Percentiles rank a stretch among this genome's conserved stretches.
Evolutionary conservation across 2,329 filamentous ascomycete species (phyloP).

Genomic region (Rasamsonia emersonii): DNA sequence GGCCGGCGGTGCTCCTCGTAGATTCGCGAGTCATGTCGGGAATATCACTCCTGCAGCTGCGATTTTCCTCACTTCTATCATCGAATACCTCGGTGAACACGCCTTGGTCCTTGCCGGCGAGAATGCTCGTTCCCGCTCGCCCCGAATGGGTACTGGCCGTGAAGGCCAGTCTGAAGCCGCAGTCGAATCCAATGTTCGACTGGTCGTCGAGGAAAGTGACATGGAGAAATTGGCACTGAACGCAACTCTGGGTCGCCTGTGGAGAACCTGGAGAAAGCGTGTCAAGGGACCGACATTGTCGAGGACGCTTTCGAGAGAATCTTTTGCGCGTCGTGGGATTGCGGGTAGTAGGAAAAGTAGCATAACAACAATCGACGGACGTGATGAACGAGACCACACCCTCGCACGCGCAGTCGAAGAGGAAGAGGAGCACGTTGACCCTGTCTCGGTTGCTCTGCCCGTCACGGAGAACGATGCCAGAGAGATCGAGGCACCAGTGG

Average conservation of each 20-base stretch:
- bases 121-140: slow-evolving; percentile 52
- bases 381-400: slow-evolving; percentile 10
- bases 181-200: slow-evolving; percentile 46
- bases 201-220: slow-evolving; percentile 82
- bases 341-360: slow-evolving; percentile 30
- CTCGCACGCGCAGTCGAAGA: slow-evolving; percentile 10
- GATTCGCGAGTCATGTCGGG: slow-evolving; percentile 49
- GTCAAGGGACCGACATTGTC: slow-evolving; percentile 26
- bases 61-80: slow-evolving; percentile 89
- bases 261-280: slow-evolving; percentile 92
- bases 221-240: slow-evolving; percentile 91
- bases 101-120: slow-evolving; percentile 80
- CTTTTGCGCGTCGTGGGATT: slow-evolving; percentile 24
- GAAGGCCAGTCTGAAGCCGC: slow-evolving; percentile 44
- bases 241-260: slow-evolving; percentile 76
- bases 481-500: slow-evolving; percentile 72
- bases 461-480: slow-evolving; percentile 55
- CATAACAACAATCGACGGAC: slow-evolving; percentile 26
- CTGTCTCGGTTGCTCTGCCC: slow-evolving; percentile 23
- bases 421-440: slow-evolving; percentile 19
- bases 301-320: slow-evolving; percentile 35
- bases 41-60: slow-evolving; percentile 82
- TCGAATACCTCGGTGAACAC: slow-evolving; percentile 91
- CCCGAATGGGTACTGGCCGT: slow-evolving; percentile 43
- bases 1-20: slow-evolving; percentile 46